Base-by-base conservation (phyloP, 176 grass and related monocot genomes). In the Calamus simplicifolius region DNA sequence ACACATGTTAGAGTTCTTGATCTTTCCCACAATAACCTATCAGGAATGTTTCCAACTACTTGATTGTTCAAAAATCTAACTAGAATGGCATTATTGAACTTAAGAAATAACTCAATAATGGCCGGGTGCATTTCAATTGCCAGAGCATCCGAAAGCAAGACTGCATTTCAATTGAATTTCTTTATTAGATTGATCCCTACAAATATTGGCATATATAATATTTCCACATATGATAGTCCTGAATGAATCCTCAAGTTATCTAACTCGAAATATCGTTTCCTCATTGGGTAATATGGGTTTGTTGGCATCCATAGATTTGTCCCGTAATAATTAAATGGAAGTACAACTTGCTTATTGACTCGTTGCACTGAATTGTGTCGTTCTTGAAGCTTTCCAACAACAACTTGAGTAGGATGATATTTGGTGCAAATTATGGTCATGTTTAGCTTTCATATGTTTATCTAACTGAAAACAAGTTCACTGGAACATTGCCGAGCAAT, bases 11-110 rank as follows among this genome's bases (percentile, higher is more conserved):
- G 4, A 63, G 1, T 35, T 10, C 69, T 85, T 27, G 67, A 76
- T 52, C 59, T 85, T 19, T 68, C 77, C 7, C 57, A 69, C 7
- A 85, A 52, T 30, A 74, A 54, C 19, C 52, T 79, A 19, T 6
- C 16, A 12, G 82, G 25, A 28, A 62, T 3, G 7, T 59, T 81
- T 49, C 73, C 73, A 0, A 62, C 35, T 55, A 62, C 35, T 55
- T 86, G 73, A 62, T 12, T 81, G 3, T 64, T 86, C 14, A 54
- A 66, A 54, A 68, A 80, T 4, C 16, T 64, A 6, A 16, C 69
- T 0, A 48, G 26, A 31, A 16, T 80, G 7, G 1, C 4, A 2
- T 2, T 21, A 4, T 26, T 81, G 4, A 0, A 69, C 51, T 60
- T 85, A 19, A 16, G 43, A 48, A 77, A 73, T 28, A 81, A 81